Percentiles rank a stretch among this genome's conserved stretches.
phyloP scores from a whole-genome alignment of 768 basidiomycete genomes.

The Podaxis rugospora region DNA sequence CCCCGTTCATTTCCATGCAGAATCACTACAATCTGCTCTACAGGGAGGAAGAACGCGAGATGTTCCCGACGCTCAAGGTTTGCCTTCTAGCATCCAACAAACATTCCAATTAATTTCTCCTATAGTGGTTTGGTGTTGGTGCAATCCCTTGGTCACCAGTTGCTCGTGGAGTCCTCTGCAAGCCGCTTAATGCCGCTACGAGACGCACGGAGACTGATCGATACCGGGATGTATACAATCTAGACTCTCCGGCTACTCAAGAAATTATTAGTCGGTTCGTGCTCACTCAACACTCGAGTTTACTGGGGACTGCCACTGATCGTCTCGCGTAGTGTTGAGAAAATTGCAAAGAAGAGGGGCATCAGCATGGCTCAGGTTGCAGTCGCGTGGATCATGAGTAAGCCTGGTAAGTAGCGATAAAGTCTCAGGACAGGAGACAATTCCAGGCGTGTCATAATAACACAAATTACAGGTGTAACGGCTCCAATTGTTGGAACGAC shows the following conservation, averaged over 20 bases:
- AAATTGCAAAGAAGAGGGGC: constrained; percentile 46
- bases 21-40: constrained; percentile 59
- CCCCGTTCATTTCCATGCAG: constrained; percentile 65
- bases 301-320: background rate
- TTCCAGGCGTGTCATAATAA: background rate
- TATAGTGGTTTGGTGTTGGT: constrained; percentile 47
- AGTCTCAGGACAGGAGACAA: too few species aligned
- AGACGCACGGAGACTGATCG: constrained; percentile 34
- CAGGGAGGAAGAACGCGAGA: constrained; percentile 60
- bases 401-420: constrained; percentile 24
- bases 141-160: constrained; percentile 59
- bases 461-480: constrained; percentile 29
- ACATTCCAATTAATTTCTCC: background rate
- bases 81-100: background rate
- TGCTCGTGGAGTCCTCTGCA: constrained; percentile 47
- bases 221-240: constrained; percentile 16
- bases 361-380: constrained; percentile 56
- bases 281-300: background rate
- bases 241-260: constrained; percentile 21
- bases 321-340: constrained; percentile 37
- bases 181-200: constrained; percentile 35
- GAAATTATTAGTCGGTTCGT: constrained; percentile 33
- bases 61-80: constrained; percentile 56
- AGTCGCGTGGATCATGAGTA: constrained; percentile 45
- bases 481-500: constrained; percentile 57